Conservation (phyloP, 305 asterid genomes). For the Solanum hybrid region DNA sequence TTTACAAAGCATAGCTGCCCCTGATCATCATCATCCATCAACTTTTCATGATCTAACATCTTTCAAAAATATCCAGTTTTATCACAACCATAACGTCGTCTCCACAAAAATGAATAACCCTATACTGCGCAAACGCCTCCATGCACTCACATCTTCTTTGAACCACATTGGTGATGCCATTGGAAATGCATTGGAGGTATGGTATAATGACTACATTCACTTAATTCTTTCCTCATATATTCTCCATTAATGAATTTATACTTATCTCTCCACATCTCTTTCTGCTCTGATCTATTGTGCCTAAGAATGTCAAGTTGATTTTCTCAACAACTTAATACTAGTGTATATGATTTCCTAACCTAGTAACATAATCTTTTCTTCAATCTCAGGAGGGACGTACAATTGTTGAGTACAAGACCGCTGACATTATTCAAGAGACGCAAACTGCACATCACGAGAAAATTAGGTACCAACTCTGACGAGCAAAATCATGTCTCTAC, state of each 20-base stretch:
- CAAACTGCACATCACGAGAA: slow-evolving; percentile 50
- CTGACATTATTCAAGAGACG: slow-evolving; percentile 53
- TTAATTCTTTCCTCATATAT: background rate
- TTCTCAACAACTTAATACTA: background rate
- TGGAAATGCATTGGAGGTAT: slow-evolving; percentile 18
- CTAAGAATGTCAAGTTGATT: background rate
- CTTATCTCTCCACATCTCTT: background rate
- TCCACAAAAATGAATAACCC: slow-evolving; percentile 44
- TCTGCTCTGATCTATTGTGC: background rate
- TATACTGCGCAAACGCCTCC: slow-evolving; percentile 45
- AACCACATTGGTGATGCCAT: slow-evolving; percentile 54
- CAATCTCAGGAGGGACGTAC: slow-evolving; percentile 55
- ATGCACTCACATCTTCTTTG: slow-evolving; percentile 50
- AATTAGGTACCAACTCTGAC: slow-evolving; percentile 24
- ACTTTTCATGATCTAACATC: background rate
- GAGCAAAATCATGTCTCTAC: slow-evolving; percentile 18
- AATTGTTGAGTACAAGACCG: slow-evolving; percentile 47
- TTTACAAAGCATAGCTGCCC: no score
- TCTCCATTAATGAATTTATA: background rate
- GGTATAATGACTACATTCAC: slow-evolving; percentile 22
- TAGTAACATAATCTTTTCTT: background rate
- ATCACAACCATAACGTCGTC: slow-evolving; percentile 11
- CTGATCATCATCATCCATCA: background rate
- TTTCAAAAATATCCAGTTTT: slow-evolving; percentile 13
- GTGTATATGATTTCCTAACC: background rate